Evolutionary conservation across 768 basidiomycete species (phyloP).

Genomic region (Boletales sp.): DNA sequence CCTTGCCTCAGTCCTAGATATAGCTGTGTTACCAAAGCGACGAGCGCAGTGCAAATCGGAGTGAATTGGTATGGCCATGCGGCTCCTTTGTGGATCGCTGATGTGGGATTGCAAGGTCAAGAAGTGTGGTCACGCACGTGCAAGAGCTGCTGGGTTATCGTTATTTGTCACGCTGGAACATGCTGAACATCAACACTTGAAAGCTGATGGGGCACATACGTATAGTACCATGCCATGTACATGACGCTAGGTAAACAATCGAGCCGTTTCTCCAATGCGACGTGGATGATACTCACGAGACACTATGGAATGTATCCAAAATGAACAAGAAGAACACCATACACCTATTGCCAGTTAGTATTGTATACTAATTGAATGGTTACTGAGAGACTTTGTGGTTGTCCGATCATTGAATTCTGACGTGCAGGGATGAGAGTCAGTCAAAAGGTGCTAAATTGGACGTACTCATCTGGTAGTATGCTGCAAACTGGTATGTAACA

Average conservation of each 20-base stretch:
- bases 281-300: slow-evolving; percentile 7
- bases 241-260: slow-evolving; percentile 5
- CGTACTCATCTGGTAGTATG: slow-evolving; percentile 30
- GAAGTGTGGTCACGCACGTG: background rate
- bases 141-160: slow-evolving; percentile 10
- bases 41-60: slow-evolving; percentile 42
- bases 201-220: slow-evolving; percentile 2
- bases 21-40: slow-evolving; percentile 49
- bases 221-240: slow-evolving; percentile 18
- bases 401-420: slow-evolving; percentile 16
- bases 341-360: slow-evolving; percentile 1
- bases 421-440: background rate
- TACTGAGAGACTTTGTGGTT: slow-evolving; percentile 2
- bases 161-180: slow-evolving; percentile 11
- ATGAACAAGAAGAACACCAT: slow-evolving; percentile 17
- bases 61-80: slow-evolving; percentile 52
- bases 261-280: background rate
- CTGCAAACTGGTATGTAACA: slow-evolving; percentile 40
- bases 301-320: slow-evolving; percentile 19
- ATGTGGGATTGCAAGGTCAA: background rate
- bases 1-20: slow-evolving; percentile 46
- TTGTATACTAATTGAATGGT: background rate
- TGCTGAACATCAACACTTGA: background rate
- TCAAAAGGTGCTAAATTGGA: background rate
- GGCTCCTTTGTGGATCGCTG: slow-evolving; percentile 28